phyloP scores from a whole-genome alignment of 2,329 filamentous ascomycete genomes.

The Geosmithia morbida region DNA sequence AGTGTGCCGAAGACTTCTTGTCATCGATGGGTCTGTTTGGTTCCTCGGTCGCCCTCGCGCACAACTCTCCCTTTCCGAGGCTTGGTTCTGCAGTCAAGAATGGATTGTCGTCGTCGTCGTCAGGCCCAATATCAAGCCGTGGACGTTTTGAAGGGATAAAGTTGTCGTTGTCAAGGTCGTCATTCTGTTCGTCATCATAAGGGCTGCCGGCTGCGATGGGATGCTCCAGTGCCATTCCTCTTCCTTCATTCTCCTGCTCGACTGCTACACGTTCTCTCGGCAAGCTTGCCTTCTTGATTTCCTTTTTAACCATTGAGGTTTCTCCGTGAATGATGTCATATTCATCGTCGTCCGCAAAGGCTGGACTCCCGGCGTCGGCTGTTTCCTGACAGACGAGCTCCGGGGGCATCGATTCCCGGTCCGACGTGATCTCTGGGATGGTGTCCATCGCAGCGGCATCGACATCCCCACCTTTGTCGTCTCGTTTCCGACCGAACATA shows the following conservation, averaged over 20 bases:
- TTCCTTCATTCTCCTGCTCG: background rate
- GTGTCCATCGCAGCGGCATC: background rate
- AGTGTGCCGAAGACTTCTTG: background rate
- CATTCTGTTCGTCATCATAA: background rate
- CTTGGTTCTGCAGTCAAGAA: background rate
- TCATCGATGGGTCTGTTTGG: background rate
- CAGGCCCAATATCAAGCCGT: background rate
- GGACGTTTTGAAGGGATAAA: background rate
- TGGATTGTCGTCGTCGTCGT: background rate
- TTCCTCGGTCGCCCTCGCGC: too few relatives aligned
- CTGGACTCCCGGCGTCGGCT: background rate
- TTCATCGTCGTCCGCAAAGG: background rate
- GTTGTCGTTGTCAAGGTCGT: background rate
- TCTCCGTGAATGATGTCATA: background rate
- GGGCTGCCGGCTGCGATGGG: background rate
- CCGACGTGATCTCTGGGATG: background rate
- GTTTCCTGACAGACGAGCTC: background rate
- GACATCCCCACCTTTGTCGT: constrained; percentile 6
- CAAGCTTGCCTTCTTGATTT: background rate
- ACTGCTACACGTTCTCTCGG: background rate
- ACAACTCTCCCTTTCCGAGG: background rate
- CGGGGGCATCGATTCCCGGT: background rate
- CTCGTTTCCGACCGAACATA: constrained; percentile 15
- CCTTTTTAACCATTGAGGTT: background rate
- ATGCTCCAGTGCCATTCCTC: background rate